phyloP scores from a whole-genome alignment of 495 filamentous ascomycete genomes.

The Daldinia decipiens region DNA sequence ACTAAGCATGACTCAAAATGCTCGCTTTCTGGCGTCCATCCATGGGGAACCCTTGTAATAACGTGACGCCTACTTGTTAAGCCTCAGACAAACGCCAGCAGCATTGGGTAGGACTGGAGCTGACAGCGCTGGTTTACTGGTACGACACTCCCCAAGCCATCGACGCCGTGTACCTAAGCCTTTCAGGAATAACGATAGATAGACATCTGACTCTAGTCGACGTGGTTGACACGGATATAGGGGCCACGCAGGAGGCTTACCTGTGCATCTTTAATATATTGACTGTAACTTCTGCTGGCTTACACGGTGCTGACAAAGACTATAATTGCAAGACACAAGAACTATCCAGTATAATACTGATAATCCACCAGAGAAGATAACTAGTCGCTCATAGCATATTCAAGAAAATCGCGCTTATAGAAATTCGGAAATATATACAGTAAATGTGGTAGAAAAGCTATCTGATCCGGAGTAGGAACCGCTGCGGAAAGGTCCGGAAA shows the following conservation, averaged over 20 bases:
- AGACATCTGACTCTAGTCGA: slow-evolving; percentile 10
- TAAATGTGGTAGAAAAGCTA: slow-evolving; percentile 10
- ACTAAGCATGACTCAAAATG: slow-evolving; percentile 10
- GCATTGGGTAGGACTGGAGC: slow-evolving; percentile 22
- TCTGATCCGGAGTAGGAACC: slow-evolving; percentile 18
- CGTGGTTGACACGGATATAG: slow-evolving; percentile 20
- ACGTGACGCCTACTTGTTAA: slow-evolving; percentile 30
- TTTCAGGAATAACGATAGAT: slow-evolving; percentile 9
- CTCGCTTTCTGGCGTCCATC: slow-evolving; percentile 17
- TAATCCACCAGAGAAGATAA: not conserved
- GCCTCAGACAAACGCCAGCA: slow-evolving; percentile 29
- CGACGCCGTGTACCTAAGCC: slow-evolving; percentile 14
- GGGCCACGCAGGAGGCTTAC: slow-evolving; percentile 23
- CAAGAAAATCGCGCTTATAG: slow-evolving; percentile 1
- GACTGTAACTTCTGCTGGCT: slow-evolving; percentile 7
- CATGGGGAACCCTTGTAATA: slow-evolving; percentile 34
- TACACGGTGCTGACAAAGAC: slow-evolving; percentile 26
- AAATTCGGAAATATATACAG: slow-evolving; percentile 12
- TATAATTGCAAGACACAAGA: not conserved
- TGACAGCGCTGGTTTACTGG: slow-evolving; percentile 11
- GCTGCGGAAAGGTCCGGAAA: slow-evolving; percentile 38
- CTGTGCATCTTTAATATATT: slow-evolving; percentile 12
- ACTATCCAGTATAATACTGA: not conserved
- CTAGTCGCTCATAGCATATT: not conserved
- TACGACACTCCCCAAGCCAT: slow-evolving; percentile 12